Evolutionary conservation across 768 basidiomycete species (phyloP), one percentile per base, ranked within the genome.

Genomic region (Amanita fuliginea): DNA sequence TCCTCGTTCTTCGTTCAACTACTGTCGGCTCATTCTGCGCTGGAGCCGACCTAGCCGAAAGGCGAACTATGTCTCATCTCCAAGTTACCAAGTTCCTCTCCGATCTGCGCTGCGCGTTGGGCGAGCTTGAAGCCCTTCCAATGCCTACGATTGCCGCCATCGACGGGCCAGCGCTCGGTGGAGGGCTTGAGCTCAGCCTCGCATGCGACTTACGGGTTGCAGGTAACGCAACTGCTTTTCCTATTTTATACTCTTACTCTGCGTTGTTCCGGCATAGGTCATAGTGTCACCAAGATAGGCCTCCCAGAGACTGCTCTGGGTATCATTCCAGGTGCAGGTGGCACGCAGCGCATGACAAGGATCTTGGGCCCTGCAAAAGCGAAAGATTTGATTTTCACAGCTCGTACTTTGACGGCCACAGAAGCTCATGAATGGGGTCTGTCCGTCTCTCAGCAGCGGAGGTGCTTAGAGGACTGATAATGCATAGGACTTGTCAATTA

Each of bases 131-230:
- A 65, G 70, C 73, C 35, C 68, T 95, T 30, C 84, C 86, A 4
- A 77, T 94, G 69, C 93, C 93, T 3, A 94, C 90, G 13, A 86
- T 96, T 49, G 86, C 86, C 32, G 90, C 92, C 4, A 86, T 97
- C 36, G 93, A 96, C 60, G 93, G 93, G 0, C 89, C 88, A 16
- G 93, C 93, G 7, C 72, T 97, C 0, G 93, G 93, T 8, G 93
- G 93, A n/a, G 93, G 93, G 1, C 72, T 93, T 24, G 93, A 97
- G 64, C 64, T 96, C 51, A 75, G 83, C 51, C 73, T 97, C 47
- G 85, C 89, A 2, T 95, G 91, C 65, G 93, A 97, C 69, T 64
- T 97, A 58, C 78, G 93, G 30, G 82, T 95, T 22, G 92, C 86
- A 52, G 88, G 92, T 91, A 64, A 51, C 16, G 16, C 14, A 6